Percentiles rank a stretch among this genome's conserved stretches.
phyloP scores from a whole-genome alignment of 2,329 filamentous ascomycete species.

The Hansfordia pulvinata region DNA sequence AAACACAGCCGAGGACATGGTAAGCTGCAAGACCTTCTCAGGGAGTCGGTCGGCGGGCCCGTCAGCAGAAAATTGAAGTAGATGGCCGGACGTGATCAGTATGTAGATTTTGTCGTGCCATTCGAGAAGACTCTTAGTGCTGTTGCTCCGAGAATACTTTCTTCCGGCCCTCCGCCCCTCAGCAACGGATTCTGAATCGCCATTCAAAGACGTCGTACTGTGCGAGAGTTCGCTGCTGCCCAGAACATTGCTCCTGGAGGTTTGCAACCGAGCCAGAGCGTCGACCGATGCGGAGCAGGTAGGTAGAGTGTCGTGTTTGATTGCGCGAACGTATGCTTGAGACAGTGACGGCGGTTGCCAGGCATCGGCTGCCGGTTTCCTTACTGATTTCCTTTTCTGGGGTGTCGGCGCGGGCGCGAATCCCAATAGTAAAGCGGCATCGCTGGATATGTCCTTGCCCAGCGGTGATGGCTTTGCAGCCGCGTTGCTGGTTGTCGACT shows the following conservation, averaged over 20 bases:
- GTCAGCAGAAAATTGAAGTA: slow-evolving; percentile 61
- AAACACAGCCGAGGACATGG: slow-evolving; percentile 66
- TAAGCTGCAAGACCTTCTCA: slow-evolving; percentile 59
- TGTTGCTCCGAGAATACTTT: slow-evolving; percentile 31
- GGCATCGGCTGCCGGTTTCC: too few species aligned
- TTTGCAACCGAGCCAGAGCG: slow-evolving; percentile 47
- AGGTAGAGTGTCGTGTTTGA: slow-evolving; percentile 59
- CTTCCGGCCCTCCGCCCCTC: too few species aligned
- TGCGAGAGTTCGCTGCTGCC: slow-evolving; percentile 19
- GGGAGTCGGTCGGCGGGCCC: slow-evolving; percentile 59
- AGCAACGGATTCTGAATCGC: too few species aligned
- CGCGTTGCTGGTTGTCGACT: too few species aligned
- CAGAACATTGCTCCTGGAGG: slow-evolving; percentile 29
- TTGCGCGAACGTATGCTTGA: slow-evolving; percentile 74
- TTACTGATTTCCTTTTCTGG: slow-evolving; percentile 3
- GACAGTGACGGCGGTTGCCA: slow-evolving; percentile 69
- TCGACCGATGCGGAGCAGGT: slow-evolving; percentile 58
- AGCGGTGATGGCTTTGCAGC: too few species aligned
- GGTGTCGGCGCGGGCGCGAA: too few species aligned
- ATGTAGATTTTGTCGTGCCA: slow-evolving; percentile 63
- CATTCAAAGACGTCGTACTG: slow-evolving; percentile 10
- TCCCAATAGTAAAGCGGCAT: too few species aligned
- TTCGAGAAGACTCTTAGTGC: slow-evolving; percentile 35
- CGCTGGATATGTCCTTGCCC: too few species aligned
- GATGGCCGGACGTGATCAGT: slow-evolving; percentile 54